Base-by-base conservation (phyloP, 176 grass and related monocot genomes). In the Oryza nivara region DNA sequence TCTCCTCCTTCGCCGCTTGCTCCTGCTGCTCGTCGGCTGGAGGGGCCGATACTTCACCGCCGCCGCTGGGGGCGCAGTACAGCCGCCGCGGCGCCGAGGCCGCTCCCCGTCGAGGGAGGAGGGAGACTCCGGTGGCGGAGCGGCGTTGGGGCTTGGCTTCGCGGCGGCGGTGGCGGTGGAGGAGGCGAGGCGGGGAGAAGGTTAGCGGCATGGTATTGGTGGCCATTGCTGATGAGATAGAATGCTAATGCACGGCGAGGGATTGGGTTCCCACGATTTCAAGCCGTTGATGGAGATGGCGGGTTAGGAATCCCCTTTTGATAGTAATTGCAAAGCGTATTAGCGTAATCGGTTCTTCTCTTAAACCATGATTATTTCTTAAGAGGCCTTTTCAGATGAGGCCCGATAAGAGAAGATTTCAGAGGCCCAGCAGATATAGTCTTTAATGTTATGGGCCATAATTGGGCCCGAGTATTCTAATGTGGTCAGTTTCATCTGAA, bases 191-290 rank as follows among this genome's bases (percentile, higher is more conserved):
- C 68, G 68, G 38, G 75, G 69, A 79, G 38, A 58, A 60, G 80
- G 84, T 79, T 22, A 86, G 74, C 11, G 84, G 74, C 80, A 82
- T 69, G 74, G n/a, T n/a, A n/a, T n/a, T n/a, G n/a, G 74, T 83
- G 48, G 84, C 80, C 88, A 90, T 90, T 20, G 88, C 84, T 48
- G 77, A 63, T 23, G 61, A 46, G 83, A 86, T 90, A 67, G 78
- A 77, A 19, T 45, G 13, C 14, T 5, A 52, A 52, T 14, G 11
- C 4, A 65, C 54, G 19, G 3, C 36, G 68, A 9, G 30, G 68
- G 82, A 84, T 84, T 76, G 44, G 61, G 63, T 76, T 70, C 10
- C 19, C 8, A 40, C 20, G 9, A 36, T 36, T 81, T 48, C 30
- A 51, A 73, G 75, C 51, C 75, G 75, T 85, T 72, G 40, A 70